Evolutionary conservation across 2,329 filamentous ascomycete genomes (phyloP).

Genomic region (Rhynchosporium secalis): DNA sequence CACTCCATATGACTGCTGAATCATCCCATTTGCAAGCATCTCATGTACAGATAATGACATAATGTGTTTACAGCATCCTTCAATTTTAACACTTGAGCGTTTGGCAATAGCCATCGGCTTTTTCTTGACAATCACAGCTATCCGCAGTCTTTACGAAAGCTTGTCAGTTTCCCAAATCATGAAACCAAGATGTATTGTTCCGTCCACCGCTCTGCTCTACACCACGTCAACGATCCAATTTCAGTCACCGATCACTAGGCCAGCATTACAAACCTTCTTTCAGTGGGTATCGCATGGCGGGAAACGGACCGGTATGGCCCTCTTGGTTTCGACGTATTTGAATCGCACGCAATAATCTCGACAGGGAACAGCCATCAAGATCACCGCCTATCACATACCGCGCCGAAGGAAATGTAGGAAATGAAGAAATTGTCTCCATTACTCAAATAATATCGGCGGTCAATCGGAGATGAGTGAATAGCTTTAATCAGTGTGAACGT

Average conservation of each 20-base stretch:
- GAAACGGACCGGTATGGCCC: background rate
- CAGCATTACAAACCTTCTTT: background rate
- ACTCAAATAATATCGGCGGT: background rate
- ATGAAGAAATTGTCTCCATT: background rate
- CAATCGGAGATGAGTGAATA: background rate
- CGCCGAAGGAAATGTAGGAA: no score
- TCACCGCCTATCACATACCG: slow-evolving; percentile 3
- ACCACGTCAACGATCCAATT: background rate
- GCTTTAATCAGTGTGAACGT: background rate
- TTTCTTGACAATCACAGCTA: background rate
- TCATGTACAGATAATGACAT: background rate
- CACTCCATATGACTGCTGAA: slow-evolving; percentile 1
- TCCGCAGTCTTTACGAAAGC: background rate
- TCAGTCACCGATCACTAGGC: background rate
- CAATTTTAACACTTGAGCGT: background rate
- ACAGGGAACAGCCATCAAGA: slow-evolving; percentile 12
- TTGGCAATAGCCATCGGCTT: background rate
- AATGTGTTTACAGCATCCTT: background rate
- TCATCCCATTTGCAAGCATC: slow-evolving; percentile 5
- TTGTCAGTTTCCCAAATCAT: background rate
- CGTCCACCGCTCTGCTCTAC: background rate
- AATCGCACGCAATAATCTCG: slow-evolving; percentile 9
- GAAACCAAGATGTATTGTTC: background rate
- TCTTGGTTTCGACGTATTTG: background rate
- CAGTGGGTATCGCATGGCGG: background rate